Percentiles rank a stretch among this genome's conserved stretches.
Evolutionary conservation across 305 asterid species (phyloP).

Genomic region (Salvia sclarea): DNA sequence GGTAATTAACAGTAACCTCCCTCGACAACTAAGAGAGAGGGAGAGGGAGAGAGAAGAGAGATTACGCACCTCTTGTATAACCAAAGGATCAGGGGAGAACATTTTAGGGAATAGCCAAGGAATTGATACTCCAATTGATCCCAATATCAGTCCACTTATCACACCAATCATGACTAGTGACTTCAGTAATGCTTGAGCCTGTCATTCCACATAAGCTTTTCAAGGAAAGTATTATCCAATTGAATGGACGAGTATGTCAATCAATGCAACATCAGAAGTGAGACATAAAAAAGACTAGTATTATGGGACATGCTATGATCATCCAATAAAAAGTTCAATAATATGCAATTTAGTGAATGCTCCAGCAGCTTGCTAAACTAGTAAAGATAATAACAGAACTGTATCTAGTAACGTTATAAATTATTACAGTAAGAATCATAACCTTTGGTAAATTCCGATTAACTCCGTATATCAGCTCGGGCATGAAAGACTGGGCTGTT

Average conservation of each 20-base stretch:
- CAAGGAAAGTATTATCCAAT: conserved; percentile 18
- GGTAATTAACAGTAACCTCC: neutral
- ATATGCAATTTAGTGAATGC: neutral
- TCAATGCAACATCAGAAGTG: conserved; percentile 17
- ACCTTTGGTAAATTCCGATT: conserved; percentile 79
- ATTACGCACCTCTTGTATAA: conserved; percentile 74
- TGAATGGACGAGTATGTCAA: neutral
- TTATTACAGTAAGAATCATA: conserved; percentile 17
- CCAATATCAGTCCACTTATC: conserved; percentile 68
- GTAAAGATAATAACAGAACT: neutral
- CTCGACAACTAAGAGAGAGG: neutral
- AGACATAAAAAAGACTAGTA: conserved; percentile 4
- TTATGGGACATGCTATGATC: neutral
- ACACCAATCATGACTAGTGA: conserved; percentile 80
- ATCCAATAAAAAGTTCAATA: neutral
- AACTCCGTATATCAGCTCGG: conserved; percentile 76
- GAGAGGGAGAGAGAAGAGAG: conserved; percentile 15
- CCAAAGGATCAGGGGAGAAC: conserved; percentile 79
- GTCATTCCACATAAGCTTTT: conserved; percentile 36
- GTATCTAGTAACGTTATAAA: conserved; percentile 16
- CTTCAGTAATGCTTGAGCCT: conserved; percentile 81
- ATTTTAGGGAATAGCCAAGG: conserved; percentile 83
- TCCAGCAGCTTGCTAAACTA: conserved; percentile 22
- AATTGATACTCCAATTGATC: conserved; percentile 67
- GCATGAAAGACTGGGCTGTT: conserved; percentile 95